These are phyloP conservation scores for Croton laevigatus DNA, from an alignment of 441 rosid species.

Conservation along the genomic window DNA sequence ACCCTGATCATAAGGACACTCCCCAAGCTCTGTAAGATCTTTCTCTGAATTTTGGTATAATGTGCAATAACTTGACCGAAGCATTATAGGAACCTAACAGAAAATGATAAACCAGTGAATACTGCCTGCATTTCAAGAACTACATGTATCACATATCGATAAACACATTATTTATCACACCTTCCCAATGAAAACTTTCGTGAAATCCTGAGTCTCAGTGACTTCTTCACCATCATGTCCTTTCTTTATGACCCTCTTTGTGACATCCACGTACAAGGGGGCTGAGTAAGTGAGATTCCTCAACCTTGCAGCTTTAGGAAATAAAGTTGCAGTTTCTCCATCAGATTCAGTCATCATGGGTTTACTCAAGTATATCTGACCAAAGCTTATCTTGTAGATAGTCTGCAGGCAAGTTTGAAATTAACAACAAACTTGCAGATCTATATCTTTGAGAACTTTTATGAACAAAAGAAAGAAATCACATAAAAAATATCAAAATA, in stretches of 20 bases:
- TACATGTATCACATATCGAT: slow-evolving; percentile 1
- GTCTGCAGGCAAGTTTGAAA: slow-evolving; percentile 51
- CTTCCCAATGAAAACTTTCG: slow-evolving; percentile 95
- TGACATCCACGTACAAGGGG: slow-evolving; percentile 89
- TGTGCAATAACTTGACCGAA: slow-evolving; percentile 92
- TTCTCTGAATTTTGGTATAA: slow-evolving; percentile 90
- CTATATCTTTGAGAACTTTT: neutral
- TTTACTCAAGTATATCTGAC: slow-evolving; percentile 94
- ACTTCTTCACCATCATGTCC: slow-evolving; percentile 98
- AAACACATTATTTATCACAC: slow-evolving; percentile 28
- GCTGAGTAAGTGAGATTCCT: slow-evolving; percentile 96
- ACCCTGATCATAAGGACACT: slow-evolving; percentile 98
- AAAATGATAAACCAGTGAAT: slow-evolving; percentile 16
- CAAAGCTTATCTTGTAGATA: slow-evolving; percentile 84
- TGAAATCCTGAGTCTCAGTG: slow-evolving; percentile 83
- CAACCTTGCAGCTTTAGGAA: slow-evolving; percentile 96
- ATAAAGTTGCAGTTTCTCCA: slow-evolving; percentile 93
- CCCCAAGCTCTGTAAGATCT: slow-evolving; percentile 96
- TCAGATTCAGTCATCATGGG: slow-evolving; percentile 99
- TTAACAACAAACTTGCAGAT: neutral
- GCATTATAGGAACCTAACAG: slow-evolving; percentile 92
- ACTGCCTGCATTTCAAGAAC: slow-evolving; percentile 6
- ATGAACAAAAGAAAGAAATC: neutral
- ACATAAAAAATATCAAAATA: neutral
- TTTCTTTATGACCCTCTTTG: slow-evolving; percentile 83